Percentiles rank a stretch among this genome's conserved stretches.
Conservation (phyloP, 2,329 filamentous ascomycete genomes). For the Neophaeococcomyces aloes region DNA sequence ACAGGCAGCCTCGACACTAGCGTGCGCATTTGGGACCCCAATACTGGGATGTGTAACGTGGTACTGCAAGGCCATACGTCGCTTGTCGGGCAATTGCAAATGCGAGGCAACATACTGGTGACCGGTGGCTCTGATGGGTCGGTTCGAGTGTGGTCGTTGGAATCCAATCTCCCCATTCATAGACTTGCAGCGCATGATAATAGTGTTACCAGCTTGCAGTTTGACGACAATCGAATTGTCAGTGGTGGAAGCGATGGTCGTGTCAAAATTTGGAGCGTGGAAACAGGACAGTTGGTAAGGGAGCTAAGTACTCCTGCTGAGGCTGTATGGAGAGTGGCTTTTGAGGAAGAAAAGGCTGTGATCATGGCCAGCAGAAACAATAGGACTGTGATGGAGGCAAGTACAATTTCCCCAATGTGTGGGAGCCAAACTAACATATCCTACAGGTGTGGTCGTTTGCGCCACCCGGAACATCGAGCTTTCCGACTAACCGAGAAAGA, state of each 20-base stretch:
- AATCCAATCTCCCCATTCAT: slow-evolving; percentile 84
- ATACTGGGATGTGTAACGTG: slow-evolving; percentile 74
- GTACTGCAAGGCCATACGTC: slow-evolving; percentile 95
- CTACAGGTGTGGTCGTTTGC: slow-evolving; percentile 86
- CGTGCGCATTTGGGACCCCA: slow-evolving; percentile 91
- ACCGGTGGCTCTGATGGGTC: slow-evolving; percentile 94
- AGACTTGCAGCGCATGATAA: slow-evolving; percentile 94
- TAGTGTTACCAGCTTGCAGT: slow-evolving; percentile 93
- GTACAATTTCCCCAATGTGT: slow-evolving; percentile 24
- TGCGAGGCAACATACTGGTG: slow-evolving; percentile 87
- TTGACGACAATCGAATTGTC: slow-evolving; percentile 89
- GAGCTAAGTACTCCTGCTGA: slow-evolving; percentile 87
- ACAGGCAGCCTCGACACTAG: slow-evolving; percentile 95
- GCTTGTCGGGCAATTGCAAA: slow-evolving; percentile 89
- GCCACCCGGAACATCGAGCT: slow-evolving; percentile 51
- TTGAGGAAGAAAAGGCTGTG: slow-evolving; percentile 96
- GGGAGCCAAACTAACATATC: slow-evolving; percentile 1
- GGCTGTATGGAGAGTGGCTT: slow-evolving; percentile 94
- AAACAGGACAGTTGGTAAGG: slow-evolving; percentile 78
- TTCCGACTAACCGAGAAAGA: neutral
- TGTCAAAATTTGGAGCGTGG: slow-evolving; percentile 96
- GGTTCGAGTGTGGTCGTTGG: slow-evolving; percentile 89
- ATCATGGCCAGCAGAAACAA: slow-evolving; percentile 78
- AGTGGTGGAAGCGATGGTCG: slow-evolving; percentile 94
- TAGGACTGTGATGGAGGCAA: slow-evolving; percentile 94